phyloP scores from a whole-genome alignment of 192 early-diverging fungal genomes.

The Coemansia sp. region DNA sequence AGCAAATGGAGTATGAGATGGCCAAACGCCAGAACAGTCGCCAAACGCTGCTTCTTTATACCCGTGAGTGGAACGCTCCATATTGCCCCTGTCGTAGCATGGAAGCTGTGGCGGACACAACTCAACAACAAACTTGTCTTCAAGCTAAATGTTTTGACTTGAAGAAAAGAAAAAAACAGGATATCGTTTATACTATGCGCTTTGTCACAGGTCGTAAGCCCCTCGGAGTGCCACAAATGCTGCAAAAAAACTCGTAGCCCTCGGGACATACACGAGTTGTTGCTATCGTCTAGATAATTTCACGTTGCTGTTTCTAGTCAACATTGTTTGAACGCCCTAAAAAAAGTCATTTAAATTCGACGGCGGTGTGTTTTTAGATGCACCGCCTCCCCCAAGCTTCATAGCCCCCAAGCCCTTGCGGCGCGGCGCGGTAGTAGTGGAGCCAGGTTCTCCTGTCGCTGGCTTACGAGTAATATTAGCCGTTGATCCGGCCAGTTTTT shows the following conservation, averaged over 20 bases:
- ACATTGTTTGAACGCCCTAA: neutral
- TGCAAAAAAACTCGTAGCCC: neutral
- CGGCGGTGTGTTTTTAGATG: slow-evolving; percentile 23
- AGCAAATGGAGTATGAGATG: neutral
- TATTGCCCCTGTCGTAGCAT: neutral
- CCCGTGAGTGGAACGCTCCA: neutral
- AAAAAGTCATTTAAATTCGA: slow-evolving; percentile 23
- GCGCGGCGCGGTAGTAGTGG: slow-evolving; percentile 17
- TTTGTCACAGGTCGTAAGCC: neutral
- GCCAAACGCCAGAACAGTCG: neutral
- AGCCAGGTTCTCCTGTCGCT: neutral
- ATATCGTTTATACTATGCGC: neutral
- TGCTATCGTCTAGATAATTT: neutral
- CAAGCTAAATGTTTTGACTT: neutral
- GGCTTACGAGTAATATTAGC: slow-evolving; percentile 6
- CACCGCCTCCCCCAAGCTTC: slow-evolving; percentile 40
- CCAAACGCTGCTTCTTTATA: neutral
- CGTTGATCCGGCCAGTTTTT: slow-evolving; percentile 22
- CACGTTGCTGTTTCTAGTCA: neutral
- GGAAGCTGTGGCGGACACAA: too few species aligned
- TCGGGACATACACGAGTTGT: neutral
- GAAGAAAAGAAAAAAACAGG: neutral
- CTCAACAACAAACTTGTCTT: neutral
- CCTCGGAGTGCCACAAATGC: neutral
- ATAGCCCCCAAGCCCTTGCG: slow-evolving; percentile 53